phyloP scores from a whole-genome alignment of 2,329 filamentous ascomycete genomes.

The Fusarium transvaalense region DNA sequence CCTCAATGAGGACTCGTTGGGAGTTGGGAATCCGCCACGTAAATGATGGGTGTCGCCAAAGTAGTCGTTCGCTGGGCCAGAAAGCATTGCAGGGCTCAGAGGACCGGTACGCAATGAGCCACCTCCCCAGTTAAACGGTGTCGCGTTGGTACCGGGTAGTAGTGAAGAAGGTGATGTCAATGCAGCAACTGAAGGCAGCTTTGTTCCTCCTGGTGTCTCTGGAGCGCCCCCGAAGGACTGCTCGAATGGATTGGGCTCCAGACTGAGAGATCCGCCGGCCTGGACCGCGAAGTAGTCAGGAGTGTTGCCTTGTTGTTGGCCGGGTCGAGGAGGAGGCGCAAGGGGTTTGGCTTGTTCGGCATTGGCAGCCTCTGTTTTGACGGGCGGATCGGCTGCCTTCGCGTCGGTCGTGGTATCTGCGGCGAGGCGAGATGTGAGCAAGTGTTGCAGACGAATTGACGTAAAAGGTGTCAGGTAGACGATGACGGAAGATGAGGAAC shows the following conservation, averaged over 20 bases:
- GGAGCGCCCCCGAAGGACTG: conserved; percentile 83
- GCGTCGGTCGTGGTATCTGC: conserved; percentile 60
- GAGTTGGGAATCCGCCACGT: conserved; percentile 88
- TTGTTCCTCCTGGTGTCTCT: conserved; percentile 85
- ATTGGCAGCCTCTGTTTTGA: conserved; percentile 66
- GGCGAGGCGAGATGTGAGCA: conserved; percentile 42
- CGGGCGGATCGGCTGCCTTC: conserved; percentile 59
- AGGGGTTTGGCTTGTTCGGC: conserved; percentile 73
- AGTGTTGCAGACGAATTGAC: conserved; percentile 29
- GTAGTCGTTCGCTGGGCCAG: conserved; percentile 87
- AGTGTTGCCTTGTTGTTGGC: conserved; percentile 63
- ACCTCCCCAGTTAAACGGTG: conserved; percentile 81
- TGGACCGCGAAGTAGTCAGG: conserved; percentile 77
- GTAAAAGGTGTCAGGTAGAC: conserved; percentile 25
- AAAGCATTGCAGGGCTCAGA: conserved; percentile 96
- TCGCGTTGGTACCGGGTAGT: conserved; percentile 78
- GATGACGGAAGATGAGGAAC: conserved; percentile 31
- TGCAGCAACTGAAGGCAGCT: conserved; percentile 89
- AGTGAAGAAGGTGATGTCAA: conserved; percentile 91
- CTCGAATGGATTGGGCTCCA: conserved; percentile 97
- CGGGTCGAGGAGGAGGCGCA: conserved; percentile 77
- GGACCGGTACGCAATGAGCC: conserved; percentile 92
- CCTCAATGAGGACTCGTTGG: conserved; percentile 93
- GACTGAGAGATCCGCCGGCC: conserved; percentile 69
- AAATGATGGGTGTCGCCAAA: conserved; percentile 84